phyloP scores from a whole-genome alignment of 192 early-diverging fungal genomes.

The Physocladia obscura region DNA sequence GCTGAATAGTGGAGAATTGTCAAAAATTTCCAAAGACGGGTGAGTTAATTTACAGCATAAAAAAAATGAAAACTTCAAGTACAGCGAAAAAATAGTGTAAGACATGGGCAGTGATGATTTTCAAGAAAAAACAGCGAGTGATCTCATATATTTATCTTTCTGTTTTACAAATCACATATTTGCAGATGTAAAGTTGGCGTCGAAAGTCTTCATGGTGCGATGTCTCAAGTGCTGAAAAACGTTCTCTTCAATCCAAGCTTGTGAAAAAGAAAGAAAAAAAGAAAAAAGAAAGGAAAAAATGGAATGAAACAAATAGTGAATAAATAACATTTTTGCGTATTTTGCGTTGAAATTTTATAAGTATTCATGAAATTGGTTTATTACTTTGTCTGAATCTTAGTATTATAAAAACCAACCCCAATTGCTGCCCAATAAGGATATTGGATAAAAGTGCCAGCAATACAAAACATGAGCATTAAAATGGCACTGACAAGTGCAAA shows the following conservation, averaged over 20 bases:
- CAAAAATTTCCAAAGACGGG: slow-evolving; percentile 72
- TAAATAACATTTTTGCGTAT: too few relatives aligned
- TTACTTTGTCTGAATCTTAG: neutral
- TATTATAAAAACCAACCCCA: slow-evolving; percentile 10
- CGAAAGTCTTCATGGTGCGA: slow-evolving; percentile 77
- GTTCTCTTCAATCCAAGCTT: slow-evolving; percentile 83
- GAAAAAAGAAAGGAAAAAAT: too few relatives aligned
- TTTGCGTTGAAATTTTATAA: too few relatives aligned
- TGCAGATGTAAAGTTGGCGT: slow-evolving; percentile 73
- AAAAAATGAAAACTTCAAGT: too few relatives aligned
- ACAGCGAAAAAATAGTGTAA: too few relatives aligned
- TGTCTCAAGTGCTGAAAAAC: slow-evolving; percentile 83
- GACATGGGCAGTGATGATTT: too few relatives aligned
- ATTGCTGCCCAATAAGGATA: slow-evolving; percentile 1
- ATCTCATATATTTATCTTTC: too few relatives aligned
- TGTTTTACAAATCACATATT: slow-evolving; percentile 40
- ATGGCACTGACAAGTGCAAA: neutral
- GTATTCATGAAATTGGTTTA: too few relatives aligned
- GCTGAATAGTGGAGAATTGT: slow-evolving; percentile 62
- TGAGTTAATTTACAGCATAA: too few relatives aligned
- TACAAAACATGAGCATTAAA: neutral
- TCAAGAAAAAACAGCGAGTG: too few relatives aligned
- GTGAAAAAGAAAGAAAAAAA: too few relatives aligned
- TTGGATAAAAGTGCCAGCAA: slow-evolving; percentile 2
- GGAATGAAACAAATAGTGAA: too few relatives aligned